These are phyloP conservation scores for Discostella pseudostelligera DNA, from an alignment of 108 stramenopile genomes.

Conservation along the genomic window DNA sequence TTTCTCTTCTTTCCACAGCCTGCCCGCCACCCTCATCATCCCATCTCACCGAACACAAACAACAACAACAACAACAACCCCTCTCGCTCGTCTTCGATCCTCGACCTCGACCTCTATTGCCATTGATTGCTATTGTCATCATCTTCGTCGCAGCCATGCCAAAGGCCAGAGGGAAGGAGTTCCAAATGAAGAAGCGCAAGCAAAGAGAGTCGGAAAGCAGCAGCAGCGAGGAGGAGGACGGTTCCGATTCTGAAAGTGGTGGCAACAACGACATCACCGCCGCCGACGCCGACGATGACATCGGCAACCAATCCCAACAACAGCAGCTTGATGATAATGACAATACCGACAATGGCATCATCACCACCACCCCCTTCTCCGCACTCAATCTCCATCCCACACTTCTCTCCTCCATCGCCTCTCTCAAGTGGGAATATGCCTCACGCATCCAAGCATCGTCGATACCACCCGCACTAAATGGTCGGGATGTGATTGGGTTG, in stretches of 20 bases:
- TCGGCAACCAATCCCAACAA: conserved; percentile 38
- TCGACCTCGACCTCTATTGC: too few species aligned
- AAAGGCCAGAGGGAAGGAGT: conserved; percentile 15
- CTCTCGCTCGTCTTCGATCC: too few species aligned
- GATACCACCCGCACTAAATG: conserved; percentile 85
- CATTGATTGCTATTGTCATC: too few species aligned
- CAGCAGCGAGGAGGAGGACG: conserved; percentile 10
- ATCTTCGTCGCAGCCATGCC: conserved; percentile 20
- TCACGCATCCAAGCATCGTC: conserved; percentile 92
- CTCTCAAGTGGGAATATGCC: conserved; percentile 91
- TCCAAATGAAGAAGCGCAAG: conserved; percentile 18
- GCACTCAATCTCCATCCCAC: conserved; percentile 81
- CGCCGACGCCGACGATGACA: conserved; percentile 31
- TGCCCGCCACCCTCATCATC: too few species aligned
- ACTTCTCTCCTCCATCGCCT: conserved; percentile 76
- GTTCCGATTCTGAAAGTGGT: conserved; percentile 10
- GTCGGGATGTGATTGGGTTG: conserved; percentile 88
- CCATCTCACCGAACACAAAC: too few species aligned
- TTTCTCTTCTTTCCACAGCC: too few species aligned
- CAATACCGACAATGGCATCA: conserved; percentile 47
- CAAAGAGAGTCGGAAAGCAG: conserved; percentile 7
- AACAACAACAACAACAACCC: too few species aligned
- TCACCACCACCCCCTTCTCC: conserved; percentile 76
- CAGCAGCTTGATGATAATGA: conserved; percentile 21
- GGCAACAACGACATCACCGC: conserved; percentile 14